Conservation (phyloP, 768 basidiomycete species). For the Tylopilus sp. region DNA sequence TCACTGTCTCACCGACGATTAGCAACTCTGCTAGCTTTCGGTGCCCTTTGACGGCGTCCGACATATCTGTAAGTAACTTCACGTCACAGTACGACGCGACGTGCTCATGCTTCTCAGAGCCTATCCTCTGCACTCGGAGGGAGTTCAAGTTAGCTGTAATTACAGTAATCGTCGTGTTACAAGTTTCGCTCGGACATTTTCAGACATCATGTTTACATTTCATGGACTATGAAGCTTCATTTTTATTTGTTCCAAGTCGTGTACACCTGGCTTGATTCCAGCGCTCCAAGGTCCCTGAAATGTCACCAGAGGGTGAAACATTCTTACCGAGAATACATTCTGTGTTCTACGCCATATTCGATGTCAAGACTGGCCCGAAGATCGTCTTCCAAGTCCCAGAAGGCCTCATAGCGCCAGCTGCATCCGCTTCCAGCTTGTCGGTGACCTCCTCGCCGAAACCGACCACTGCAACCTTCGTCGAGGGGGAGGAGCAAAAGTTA, state of each 20-base stretch:
- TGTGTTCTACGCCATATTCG: constrained; percentile 93
- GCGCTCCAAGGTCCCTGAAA: constrained; percentile 11
- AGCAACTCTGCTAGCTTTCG: constrained; percentile 56
- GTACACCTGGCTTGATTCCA: background rate
- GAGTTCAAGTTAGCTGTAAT: background rate
- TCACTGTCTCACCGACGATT: constrained; percentile 65
- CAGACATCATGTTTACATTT: constrained; percentile 13
- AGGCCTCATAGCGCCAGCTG: constrained; percentile 63
- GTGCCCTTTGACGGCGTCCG: constrained; percentile 53
- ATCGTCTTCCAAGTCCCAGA: constrained; percentile 95
- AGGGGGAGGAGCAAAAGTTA: constrained; percentile 34
- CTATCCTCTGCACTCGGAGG: constrained; percentile 18
- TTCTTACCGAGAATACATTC: constrained; percentile 79
- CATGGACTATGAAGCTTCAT: constrained; percentile 16
- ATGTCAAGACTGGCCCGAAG: constrained; percentile 79
- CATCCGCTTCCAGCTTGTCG: constrained; percentile 26
- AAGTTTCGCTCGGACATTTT: constrained; percentile 5
- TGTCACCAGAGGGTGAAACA: constrained; percentile 54
- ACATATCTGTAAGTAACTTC: constrained; percentile 19
- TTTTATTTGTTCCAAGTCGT: background rate
- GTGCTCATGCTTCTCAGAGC: constrained; percentile 19
- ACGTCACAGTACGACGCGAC: background rate
- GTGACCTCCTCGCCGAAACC: constrained; percentile 35
- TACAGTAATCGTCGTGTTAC: no score
- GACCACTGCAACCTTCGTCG: constrained; percentile 27